Base-by-base conservation (phyloP, 1,139 yeast species). In the Saccharomyces hybrid region DNA sequence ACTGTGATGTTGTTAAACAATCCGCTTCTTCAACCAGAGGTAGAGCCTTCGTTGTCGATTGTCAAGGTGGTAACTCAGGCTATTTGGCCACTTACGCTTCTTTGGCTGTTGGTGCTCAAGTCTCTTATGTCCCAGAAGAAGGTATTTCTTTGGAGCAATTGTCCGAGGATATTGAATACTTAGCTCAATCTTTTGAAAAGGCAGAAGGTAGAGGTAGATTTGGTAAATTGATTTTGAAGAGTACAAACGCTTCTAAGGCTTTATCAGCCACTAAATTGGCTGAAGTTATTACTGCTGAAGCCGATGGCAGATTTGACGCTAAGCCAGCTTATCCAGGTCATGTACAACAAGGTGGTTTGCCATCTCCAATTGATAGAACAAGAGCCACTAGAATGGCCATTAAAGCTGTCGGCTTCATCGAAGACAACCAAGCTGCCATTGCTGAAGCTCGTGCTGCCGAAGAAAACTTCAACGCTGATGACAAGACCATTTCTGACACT, bases 1-100 rank as follows among this genome's bases (percentile, higher is more conserved):
- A 93, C 75, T 91, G 98, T 77, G 99, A 93, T 71, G 90, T 89
- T 29, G 88, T 93, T 61, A 90, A 91, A 73, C 98, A 90, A 75
- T 83, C 93, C 49, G 98, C 99, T 2, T 84, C 97, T 23, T 89
- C 98, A 25, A 86, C 97, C 3, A 83, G 99, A 75, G 88, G 95
- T 64, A 82, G 99, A 68, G 95, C 88, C 5, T 93, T 93, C 70
- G 97, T 93, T 29, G 96, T 93, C 58, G 99, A 93, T 67, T 96
- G 88, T 38, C 98, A 93, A 76, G 99, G 99, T 64, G 99, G 98
- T 54, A 86, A 89, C 73, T 86, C 95, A 7, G 99, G 99, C 32
- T 93, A 82, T 71, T 83, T 93, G 65, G 97, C 98, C 11, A 83
- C 96, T 1, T 83, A 80, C 68, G 86, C 91, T 42, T 91, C 95